phyloP scores from a whole-genome alignment of 2,329 filamentous ascomycete species.

The Fusarium abutilonis region DNA sequence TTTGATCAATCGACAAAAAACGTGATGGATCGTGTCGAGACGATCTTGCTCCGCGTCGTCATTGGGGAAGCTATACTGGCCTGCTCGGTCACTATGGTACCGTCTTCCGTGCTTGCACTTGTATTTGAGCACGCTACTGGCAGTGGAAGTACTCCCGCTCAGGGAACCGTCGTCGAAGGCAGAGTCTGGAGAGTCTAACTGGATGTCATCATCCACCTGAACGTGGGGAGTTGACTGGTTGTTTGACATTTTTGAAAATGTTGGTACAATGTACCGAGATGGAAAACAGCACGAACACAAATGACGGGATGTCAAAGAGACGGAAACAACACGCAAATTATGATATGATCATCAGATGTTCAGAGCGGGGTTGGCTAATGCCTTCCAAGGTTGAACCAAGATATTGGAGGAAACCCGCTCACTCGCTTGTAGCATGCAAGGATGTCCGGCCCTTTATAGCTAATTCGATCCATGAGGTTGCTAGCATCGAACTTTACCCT shows the following conservation, averaged over 20 bases:
- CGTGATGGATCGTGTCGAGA: conserved; percentile 53
- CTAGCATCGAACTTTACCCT: too few relatives aligned
- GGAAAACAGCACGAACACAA: too few relatives aligned
- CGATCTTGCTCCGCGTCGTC: conserved; percentile 53
- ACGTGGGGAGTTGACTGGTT: conserved; percentile 9
- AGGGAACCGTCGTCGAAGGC: neutral
- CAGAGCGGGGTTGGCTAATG: neutral
- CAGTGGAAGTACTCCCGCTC: conserved; percentile 4
- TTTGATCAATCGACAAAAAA: conserved; percentile 47
- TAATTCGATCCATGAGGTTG: too few relatives aligned
- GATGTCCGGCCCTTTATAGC: neutral
- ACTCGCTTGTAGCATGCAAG: neutral
- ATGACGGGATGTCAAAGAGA: rapidly evolving
- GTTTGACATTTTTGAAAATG: neutral
- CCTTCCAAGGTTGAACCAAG: neutral
- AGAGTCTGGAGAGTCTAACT: conserved; percentile 5
- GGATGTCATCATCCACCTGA: conserved; percentile 15
- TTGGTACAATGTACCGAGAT: rapidly evolving
- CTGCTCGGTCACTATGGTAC: conserved; percentile 53
- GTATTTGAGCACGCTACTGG: conserved; percentile 26
- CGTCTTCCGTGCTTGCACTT: conserved; percentile 52
- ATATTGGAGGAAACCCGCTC: neutral
- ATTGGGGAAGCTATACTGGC: conserved; percentile 52
- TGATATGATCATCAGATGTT: neutral
- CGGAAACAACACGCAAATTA: neutral